These are phyloP conservation scores for Scenedesmus sp. DNA, from an alignment of 163 green algal species.

Conservation along the genomic window DNA sequence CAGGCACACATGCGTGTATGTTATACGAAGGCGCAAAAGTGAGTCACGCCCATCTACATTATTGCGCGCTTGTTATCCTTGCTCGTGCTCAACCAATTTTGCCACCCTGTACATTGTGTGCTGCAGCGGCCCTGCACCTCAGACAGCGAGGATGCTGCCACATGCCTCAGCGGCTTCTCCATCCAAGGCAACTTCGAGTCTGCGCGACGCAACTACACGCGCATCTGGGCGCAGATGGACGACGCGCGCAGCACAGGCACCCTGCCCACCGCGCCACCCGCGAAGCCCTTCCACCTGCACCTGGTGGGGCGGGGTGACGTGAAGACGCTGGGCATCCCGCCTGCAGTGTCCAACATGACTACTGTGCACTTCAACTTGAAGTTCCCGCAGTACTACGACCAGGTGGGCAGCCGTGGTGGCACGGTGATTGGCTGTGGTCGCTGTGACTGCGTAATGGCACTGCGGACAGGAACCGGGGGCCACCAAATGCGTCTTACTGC, in stretches of 20 bases:
- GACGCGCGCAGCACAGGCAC: background rate
- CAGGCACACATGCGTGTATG: background rate
- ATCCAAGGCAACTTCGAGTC: constrained; percentile 59
- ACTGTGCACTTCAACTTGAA: constrained; percentile 45
- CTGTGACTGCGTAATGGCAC: background rate
- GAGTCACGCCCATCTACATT: no score
- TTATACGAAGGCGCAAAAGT: background rate
- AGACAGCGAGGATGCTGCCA: background rate
- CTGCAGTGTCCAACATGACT: background rate
- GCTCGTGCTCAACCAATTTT: no score
- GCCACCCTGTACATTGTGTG: background rate
- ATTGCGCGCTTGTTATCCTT: no score
- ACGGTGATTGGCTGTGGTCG: no score
- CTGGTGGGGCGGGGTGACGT: constrained; percentile 45
- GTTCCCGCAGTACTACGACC: constrained; percentile 52
- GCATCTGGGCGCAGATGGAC: constrained; percentile 30
- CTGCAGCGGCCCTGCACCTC: constrained; percentile 22
- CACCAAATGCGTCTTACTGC: background rate
- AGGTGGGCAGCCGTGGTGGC: background rate
- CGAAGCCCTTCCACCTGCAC: constrained; percentile 44
- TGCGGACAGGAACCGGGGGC: background rate
- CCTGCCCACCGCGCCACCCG: constrained; percentile 19
- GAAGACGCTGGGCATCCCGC: constrained; percentile 9
- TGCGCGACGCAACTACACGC: constrained; percentile 49
- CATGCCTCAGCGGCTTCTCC: constrained; percentile 46